A percentile compares a stretch with the other conserved stretches of the same genome.
Evolutionary conservation across 768 basidiomycete genomes (phyloP).

Genomic region (Tephrocybe sp.): DNA sequence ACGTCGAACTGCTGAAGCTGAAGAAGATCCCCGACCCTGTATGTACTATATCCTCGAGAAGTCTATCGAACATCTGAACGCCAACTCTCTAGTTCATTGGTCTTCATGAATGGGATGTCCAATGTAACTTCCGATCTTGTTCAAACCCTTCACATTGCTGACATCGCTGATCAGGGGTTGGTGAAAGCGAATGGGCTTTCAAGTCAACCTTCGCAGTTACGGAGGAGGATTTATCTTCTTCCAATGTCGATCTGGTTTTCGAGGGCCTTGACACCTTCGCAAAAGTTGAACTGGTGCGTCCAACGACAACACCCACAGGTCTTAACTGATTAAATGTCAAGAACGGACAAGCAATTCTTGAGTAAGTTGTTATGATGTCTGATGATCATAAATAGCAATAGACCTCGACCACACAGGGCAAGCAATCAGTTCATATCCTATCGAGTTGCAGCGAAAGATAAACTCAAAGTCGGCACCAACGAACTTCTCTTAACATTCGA

Average conservation of each 20-base stretch:
- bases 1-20: constrained; percentile 76
- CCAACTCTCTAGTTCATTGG: constrained; percentile 57
- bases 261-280: constrained; percentile 93
- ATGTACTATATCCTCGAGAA: constrained; percentile 29
- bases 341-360: constrained; percentile 72
- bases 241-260: constrained; percentile 74
- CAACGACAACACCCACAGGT: not conserved
- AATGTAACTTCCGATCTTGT: constrained; percentile 53
- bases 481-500: constrained; percentile 68
- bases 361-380: constrained; percentile 32
- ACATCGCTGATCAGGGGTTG: constrained; percentile 61
- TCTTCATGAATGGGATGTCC: constrained; percentile 85
- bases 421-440: constrained; percentile 84
- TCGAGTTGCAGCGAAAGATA: constrained; percentile 54
- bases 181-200: constrained; percentile 86
- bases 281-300: constrained; percentile 60
- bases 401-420: constrained; percentile 38
- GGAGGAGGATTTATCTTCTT: constrained; percentile 38
- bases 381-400: not conserved
- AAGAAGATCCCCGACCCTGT: constrained; percentile 84
- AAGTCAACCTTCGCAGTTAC: constrained; percentile 57
- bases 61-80: not conserved
- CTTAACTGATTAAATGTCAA: constrained; percentile 25
- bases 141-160: not conserved
- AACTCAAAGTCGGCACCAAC: constrained; percentile 56